phyloP scores from a whole-genome alignment of 768 basidiomycete genomes.

The Mycena epipterygia region DNA sequence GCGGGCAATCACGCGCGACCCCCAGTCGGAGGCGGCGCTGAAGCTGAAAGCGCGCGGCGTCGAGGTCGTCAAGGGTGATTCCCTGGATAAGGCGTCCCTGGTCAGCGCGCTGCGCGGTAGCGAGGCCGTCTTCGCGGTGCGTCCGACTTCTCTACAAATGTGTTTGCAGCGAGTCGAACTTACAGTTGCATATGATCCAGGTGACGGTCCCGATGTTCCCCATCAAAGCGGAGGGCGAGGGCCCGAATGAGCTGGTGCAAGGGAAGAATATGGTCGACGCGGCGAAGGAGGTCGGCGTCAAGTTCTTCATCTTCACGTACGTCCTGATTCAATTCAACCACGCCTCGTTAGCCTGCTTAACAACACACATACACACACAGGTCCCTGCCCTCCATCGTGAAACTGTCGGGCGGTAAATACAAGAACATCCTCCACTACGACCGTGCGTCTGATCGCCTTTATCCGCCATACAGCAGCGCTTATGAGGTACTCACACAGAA shows the following conservation, averaged over 20 bases:
- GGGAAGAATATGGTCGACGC: constrained; percentile 10
- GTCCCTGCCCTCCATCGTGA: neutral
- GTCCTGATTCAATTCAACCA: neutral
- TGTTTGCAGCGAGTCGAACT: no score
- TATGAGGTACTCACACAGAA: neutral
- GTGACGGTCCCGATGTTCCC: neutral
- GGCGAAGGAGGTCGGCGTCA: constrained; percentile 13
- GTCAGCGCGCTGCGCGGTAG: no score
- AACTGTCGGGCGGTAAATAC: no score
- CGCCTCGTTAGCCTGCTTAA: neutral
- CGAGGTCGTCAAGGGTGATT: no score
- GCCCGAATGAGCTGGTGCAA: neutral
- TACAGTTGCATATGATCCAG: neutral
- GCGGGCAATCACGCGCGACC: no score
- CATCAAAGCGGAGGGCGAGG: neutral
- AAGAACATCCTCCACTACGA: neutral
- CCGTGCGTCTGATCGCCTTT: neutral
- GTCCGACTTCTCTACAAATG: no score
- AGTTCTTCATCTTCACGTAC: constrained; percentile 6
- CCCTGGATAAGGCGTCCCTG: no score
- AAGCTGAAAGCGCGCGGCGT: no score
- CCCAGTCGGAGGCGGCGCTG: no score
- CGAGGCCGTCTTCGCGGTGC: no score
- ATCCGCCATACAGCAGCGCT: no score
- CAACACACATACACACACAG: neutral